These are phyloP conservation scores for Botryotinia convoluta DNA, from an alignment of 2,329 filamentous ascomycete species.

Conservation along the genomic window DNA sequence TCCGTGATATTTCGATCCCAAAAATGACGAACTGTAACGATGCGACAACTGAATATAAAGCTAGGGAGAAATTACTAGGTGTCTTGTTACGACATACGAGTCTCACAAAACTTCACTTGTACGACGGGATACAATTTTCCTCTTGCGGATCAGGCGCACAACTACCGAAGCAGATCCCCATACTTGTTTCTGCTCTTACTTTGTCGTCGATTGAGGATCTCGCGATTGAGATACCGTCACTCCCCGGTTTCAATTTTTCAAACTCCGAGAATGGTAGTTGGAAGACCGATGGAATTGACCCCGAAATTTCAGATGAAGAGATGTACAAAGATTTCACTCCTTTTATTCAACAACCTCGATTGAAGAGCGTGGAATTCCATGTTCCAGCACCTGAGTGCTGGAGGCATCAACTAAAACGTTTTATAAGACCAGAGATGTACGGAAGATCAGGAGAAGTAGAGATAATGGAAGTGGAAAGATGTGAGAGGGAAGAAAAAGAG, in stretches of 20 bases:
- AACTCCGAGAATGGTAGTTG: not conserved
- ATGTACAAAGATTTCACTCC: not conserved
- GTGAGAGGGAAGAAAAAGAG: not conserved
- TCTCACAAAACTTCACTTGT: not conserved
- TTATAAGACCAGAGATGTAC: not conserved
- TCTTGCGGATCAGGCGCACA: not conserved
- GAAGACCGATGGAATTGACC: not conserved
- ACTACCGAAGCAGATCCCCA: not conserved
- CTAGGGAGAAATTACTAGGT: not conserved
- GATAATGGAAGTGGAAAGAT: not conserved
- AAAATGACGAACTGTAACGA: not conserved
- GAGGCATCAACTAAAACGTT: not conserved
- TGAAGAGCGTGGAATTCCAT: not conserved
- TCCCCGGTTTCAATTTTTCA: not conserved
- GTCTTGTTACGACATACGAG: not conserved
- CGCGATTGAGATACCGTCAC: not conserved
- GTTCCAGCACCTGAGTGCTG: not conserved
- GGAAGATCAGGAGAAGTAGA: no score
- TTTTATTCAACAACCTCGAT: not conserved
- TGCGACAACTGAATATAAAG: not conserved
- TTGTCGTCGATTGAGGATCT: not conserved
- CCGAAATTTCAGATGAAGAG: not conserved
- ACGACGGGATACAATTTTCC: not conserved
- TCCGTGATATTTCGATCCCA: not conserved
- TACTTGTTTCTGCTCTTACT: not conserved